phyloP scores from a whole-genome alignment of 2,329 filamentous ascomycete species.

The Hypoxylon sp. region DNA sequence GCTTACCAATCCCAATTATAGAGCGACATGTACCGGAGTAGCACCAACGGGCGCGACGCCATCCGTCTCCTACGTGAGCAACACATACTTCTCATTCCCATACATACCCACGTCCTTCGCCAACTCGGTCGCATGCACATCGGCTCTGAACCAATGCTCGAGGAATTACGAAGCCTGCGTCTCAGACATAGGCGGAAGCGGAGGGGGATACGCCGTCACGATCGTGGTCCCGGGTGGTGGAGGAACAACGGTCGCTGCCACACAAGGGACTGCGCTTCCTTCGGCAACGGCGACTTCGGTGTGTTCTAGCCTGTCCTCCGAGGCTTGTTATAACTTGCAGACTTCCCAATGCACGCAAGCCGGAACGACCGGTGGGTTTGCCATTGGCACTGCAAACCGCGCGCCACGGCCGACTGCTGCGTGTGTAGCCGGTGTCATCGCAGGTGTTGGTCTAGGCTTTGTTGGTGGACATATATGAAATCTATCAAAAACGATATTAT shows the following conservation, averaged over 20 bases:
- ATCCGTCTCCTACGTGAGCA: constrained; percentile 61
- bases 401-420: constrained; percentile 43
- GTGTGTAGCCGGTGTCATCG: constrained; percentile 44
- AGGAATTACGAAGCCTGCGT: constrained; percentile 64
- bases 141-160: constrained; percentile 61
- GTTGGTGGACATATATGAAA: constrained; percentile 41
- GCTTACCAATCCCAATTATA: constrained; percentile 39
- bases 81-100: constrained; percentile 68
- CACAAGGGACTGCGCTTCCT: constrained; percentile 49
- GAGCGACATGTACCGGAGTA: constrained; percentile 64
- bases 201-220: constrained; percentile 60
- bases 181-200: constrained; percentile 54
- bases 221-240: constrained; percentile 63
- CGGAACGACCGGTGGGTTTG: constrained; percentile 40
- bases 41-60: constrained; percentile 52
- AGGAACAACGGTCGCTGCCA: constrained; percentile 60
- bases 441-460: constrained; percentile 46
- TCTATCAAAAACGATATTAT: too few species aligned
- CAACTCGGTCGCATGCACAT: constrained; percentile 60
- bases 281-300: constrained; percentile 59
- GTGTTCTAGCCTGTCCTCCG: constrained; percentile 63
- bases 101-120: constrained; percentile 62
- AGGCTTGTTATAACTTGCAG: constrained; percentile 58
- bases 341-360: constrained; percentile 51
- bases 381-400: constrained; percentile 41